Evolutionary conservation across 176 grass and related monocot species (phyloP).

Genomic region (Eremochloa ophiuroides): DNA sequence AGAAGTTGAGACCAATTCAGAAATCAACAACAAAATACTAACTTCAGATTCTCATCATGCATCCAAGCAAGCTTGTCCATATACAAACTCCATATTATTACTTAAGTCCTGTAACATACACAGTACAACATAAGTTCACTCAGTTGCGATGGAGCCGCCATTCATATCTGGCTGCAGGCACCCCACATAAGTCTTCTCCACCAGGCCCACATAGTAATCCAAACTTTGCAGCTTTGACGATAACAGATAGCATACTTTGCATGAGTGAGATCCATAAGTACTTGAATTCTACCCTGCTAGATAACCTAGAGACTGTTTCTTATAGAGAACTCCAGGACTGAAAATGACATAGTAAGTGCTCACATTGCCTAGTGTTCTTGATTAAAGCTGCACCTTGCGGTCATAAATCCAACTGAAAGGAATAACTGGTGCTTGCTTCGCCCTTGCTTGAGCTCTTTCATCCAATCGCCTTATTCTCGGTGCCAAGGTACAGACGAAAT

Average conservation of each 20-base stretch:
- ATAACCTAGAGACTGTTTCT: conserved; percentile 35
- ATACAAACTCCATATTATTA: conserved; percentile 39
- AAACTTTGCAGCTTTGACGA: conserved; percentile 23
- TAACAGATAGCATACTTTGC: conserved; percentile 27
- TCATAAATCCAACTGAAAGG: conserved; percentile 69
- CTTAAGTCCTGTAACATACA: conserved; percentile 36
- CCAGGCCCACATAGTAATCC: conserved; percentile 20
- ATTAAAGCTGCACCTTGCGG: conserved; percentile 59
- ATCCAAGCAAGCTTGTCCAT: conserved; percentile 1
- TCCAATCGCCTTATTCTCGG: conserved; percentile 57
- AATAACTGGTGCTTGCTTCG: conserved; percentile 39
- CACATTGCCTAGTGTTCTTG: not conserved
- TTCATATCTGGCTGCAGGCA: not conserved
- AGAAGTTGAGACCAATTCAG: not conserved
- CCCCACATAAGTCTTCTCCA: conserved; percentile 18
- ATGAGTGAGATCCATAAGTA: not conserved
- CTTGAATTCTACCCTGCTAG: conserved; percentile 34
- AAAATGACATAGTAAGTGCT: not conserved
- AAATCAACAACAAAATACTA: not conserved
- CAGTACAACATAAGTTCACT: conserved; percentile 18
- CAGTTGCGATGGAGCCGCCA: conserved; percentile 3
- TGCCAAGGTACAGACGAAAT: conserved; percentile 61
- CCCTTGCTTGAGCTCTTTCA: conserved; percentile 53
- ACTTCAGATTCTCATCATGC: not conserved
- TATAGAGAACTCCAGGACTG: not conserved